Evolutionary conservation across 2,329 filamentous ascomycete genomes (phyloP), one percentile per base, ranked within the genome.

Genomic region (Ophiobolus disseminans): DNA sequence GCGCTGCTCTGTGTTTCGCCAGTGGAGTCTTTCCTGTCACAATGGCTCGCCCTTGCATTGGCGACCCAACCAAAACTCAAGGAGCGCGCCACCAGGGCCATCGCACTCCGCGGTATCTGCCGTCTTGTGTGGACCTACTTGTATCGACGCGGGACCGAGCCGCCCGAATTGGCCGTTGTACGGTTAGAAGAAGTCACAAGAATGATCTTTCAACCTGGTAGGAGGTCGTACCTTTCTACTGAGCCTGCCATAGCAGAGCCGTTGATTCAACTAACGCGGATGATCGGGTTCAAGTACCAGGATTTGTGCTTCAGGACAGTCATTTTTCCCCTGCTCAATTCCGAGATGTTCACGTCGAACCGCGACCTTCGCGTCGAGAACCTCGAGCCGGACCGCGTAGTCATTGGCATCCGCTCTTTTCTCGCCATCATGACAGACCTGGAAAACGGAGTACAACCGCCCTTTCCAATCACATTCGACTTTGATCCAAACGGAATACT

Each of bases 401-500:
- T 97, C n/a, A 89, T 99, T 60, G 94, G 92, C 2, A 99, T 99
- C 55, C 85, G 91, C 55, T 90, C 94, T 3, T 99, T 97, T 69
- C 80, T 99, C 21, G 90, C 89, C 23, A 91, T 97, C 59, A 93
- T 99, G 85, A 84, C 89, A 0, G 94, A 99, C 70, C 79, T 97
- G 20, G 94, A 99, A 72, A 93, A 88, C 55, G 87, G 88, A 20
- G 88, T 92, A 39, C 82, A 86, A 55, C 94, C 94, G 2, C 89
- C 91, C 0, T 97, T 97, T 59, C 94, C 94, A 1, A 84, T 86
- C 36, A 83, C 85, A 9, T 85, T 80, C 55, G 73, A 76, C 41
- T 76, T 74, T 44, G 77, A 80, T 53, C 65, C 73, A n/a, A 66
- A 75, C 13, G 59, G 73, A 26, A 71, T 78, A 22, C 70, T 76